Base-by-base conservation (phyloP, 768 basidiomycete species). In the Mycena maculata region DNA sequence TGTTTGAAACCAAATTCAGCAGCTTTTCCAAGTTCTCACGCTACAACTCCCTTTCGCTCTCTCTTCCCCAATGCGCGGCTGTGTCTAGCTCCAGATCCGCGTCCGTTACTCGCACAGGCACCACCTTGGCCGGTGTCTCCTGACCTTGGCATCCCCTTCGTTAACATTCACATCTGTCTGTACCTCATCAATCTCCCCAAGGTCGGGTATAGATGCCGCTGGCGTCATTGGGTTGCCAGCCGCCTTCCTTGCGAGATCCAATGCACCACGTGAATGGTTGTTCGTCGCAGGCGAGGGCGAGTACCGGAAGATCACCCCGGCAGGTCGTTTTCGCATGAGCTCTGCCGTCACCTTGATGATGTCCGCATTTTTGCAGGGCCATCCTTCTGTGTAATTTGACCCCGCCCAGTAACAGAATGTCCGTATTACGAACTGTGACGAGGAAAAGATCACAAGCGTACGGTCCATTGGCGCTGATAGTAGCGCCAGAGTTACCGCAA, bases 341-440 rank as follows among this genome's bases (percentile, higher is more conserved):
- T 42, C 41, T 6, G 41, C 41, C 20, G 41, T 42, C 20, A 15
- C 20, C 18, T 42, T 42, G 15, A 53, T 33, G 52, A 53, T 53
- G 33, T 53, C 52, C 8, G 52, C 52, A 36, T 53, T 53, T 20
- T 53, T 22, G 52, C 52, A 53, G 11, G 52, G 52, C 52, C 52
- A 53, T 7, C 52, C 52, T 20, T 53, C 28, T 4, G 52, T 53
- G 20, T 53, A 53, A 28, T 53, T 31, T 31, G 52, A 9, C 31
- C 52, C 52, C 27, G 30, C n/a, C 52, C 52, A 53, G 22, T 53
- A 53, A n/a, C 52, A 53, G 52, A 53, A 53, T 8, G 52, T 53
- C 11, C 52, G 27, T 5, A 53, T 53, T 4, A 53, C 52, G 20
- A 36, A 30, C 20, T 23, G 52, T 9, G 52, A 53, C 5, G 52